These are phyloP conservation scores for Xylariaceae sp. DNA, from an alignment of 2,329 filamentous ascomycete genomes.

Conservation along the genomic window DNA sequence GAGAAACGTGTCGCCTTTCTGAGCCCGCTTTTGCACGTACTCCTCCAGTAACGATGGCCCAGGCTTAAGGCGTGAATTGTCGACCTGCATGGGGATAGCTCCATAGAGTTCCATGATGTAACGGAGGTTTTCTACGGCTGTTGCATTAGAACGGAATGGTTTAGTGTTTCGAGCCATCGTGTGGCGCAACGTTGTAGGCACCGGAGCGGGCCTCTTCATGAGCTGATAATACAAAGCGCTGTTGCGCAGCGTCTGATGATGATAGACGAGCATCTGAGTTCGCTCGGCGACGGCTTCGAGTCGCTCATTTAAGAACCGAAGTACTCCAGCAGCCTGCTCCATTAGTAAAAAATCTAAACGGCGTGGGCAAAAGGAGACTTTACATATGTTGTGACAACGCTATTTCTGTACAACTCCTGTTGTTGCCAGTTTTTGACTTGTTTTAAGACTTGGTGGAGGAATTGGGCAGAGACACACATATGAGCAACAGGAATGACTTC, in stretches of 20 bases:
- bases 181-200: neutral
- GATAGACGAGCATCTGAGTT: constrained; percentile 22
- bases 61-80: constrained; percentile 13
- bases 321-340: constrained; percentile 16
- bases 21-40: constrained; percentile 34
- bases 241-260: constrained; percentile 21
- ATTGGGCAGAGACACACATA: constrained; percentile 43
- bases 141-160: constrained; percentile 9
- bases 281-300: constrained; percentile 19
- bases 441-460: constrained; percentile 34
- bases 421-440: constrained; percentile 17
- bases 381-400: constrained; percentile 27
- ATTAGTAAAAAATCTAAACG: constrained; percentile 8
- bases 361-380: neutral
- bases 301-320: constrained; percentile 27
- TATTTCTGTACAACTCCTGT: constrained; percentile 10
- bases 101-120: constrained; percentile 36
- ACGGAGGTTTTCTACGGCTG: constrained; percentile 26
- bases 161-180: neutral
- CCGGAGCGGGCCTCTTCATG: neutral
- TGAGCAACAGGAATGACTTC: constrained; percentile 44
- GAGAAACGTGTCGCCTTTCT: constrained; percentile 34
- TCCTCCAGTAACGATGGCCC: constrained; percentile 29
- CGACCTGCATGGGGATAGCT: constrained; percentile 27
- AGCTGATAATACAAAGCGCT: constrained; percentile 6